Evolutionary conservation across 768 basidiomycete genomes (phyloP), one percentile per base, ranked within the genome.

Genomic region (Asterophora parasitica): DNA sequence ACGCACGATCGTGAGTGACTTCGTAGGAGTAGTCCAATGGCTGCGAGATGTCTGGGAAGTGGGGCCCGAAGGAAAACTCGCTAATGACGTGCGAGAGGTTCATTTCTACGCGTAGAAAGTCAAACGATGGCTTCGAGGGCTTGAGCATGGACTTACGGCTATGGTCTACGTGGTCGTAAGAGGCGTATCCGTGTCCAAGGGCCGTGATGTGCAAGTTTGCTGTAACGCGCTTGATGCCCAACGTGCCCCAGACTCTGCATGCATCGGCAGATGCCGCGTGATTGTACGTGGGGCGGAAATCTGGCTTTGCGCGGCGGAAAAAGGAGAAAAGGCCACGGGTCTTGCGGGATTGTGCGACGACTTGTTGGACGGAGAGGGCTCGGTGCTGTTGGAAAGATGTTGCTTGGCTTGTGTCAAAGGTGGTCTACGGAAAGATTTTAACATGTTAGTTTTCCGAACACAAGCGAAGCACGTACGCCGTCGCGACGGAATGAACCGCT

Each of bases 41-140:
- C 63, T 99, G 95, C 0, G 82, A 79, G 42, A 99, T 98, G 36
- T 92, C 87, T 2, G 95, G 95, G 73, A 96, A 97, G 71, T 87
- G 84, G 2, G 93, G 89, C 1, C 95, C 95, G 54, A 98, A 98
- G 0, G 93, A 96, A 63, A 97, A 96, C 65, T 99, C 95, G 44
- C 85, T 85, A 60, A 98, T 93, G 53, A 96, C 83, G 71, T 98
- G 95, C 2, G 91, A 92, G 30, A 99, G 77, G 61, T 99, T 99
- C 91, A 97, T 93, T 56, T 84, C 92, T 95, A 39, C 8, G 33
- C 7, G n/a, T n/a, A 44, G 10, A 9, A 9, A 31, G 9, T 31
- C 9, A 9, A 31, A 10, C 9, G 8, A 10, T 31, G 8, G n/a
- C n/a, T 10, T 3, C 30, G 30, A 9, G 8, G 12, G 30, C 30